Evolutionary conservation across 208 protist species (phyloP), one percentile per base, ranked within the genome.

Genomic region (Strigomonas galati): DNA sequence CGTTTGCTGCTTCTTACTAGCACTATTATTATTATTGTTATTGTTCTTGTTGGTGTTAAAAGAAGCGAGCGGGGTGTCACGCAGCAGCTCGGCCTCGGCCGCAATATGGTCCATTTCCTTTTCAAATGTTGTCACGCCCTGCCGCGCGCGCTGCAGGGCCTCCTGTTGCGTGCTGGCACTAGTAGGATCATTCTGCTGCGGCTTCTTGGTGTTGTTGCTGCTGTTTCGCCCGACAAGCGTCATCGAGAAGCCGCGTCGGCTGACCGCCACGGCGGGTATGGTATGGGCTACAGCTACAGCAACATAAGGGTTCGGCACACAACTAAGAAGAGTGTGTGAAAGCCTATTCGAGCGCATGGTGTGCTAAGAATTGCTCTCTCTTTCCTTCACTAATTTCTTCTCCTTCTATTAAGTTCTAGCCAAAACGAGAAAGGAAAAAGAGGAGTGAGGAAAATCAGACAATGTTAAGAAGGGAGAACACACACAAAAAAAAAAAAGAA

Each of bases 51-150:
- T 44, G 14, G 37, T 17, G 37, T 44, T 17, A 14, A 44, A 44
- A 44, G 9, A 14, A 6, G 14, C 37, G 37, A 6, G 9, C n/a
- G 1, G 19, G n/a, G 27, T 31, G 12, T 61, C 26, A 19, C 55
- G 24, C 19, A 73, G 53, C 37, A 77, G 71, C 40, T 60, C 55
- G 0, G 65, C 31, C 52, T 78, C 72, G 2, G 70, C 65, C n/a
- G 46, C 28, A 44, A 69, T 63, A 27, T 40, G 43, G 21, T 69
- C 62, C 53, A 64, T 48, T 46, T 78, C 72, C 26, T 53, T 28
- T 24, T 37, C 57, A 14, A 77, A 37, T 17, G 35, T 40, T 12
- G 53, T 15, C 27, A 57, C 21, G 30, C 53, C 54, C 9, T 14
- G 37, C 19, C 21, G 23, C 23, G 53, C 37, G n/a, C 35, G 35